Evolutionary conservation across 2,329 filamentous ascomycete species (phyloP).

Genomic region (Pseudogymnoascus sp.): DNA sequence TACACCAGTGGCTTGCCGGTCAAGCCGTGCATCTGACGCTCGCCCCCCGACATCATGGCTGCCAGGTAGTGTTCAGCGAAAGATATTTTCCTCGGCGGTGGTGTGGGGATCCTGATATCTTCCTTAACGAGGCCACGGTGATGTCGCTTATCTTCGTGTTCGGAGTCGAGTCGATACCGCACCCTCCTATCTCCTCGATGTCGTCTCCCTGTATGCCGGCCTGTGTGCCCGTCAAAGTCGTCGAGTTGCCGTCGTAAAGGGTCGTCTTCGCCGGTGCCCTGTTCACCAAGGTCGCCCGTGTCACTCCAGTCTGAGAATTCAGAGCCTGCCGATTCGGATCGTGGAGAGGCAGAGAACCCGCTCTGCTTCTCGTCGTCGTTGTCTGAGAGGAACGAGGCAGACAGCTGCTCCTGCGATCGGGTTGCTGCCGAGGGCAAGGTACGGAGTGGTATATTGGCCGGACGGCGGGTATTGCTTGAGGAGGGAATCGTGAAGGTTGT

Average conservation of each 20-base stretch:
- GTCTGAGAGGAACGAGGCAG: conserved; percentile 39
- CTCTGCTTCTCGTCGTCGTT: conserved; percentile 31
- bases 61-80: conserved; percentile 64
- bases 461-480: conserved; percentile 55
- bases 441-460: conserved; percentile 81
- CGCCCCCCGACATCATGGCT: conserved; percentile 76
- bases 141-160: conserved; percentile 35
- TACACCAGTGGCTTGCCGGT: conserved; percentile 94
- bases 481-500: conserved; percentile 78
- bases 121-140: conserved; percentile 49
- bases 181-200: conserved; percentile 52
- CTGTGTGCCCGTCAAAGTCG: conserved; percentile 53
- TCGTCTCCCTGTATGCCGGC: conserved; percentile 40
- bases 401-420: conserved; percentile 26
- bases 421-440: conserved; percentile 47
- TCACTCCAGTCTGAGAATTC: conserved; percentile 84
- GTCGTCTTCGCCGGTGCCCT: conserved; percentile 75
- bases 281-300: conserved; percentile 90
- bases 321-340: conserved; percentile 51
- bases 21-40: conserved; percentile 74
- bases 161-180: conserved; percentile 48
- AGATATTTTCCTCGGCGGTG: conserved; percentile 53
- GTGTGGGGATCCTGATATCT: conserved; percentile 72
- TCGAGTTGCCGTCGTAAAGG: conserved; percentile 64
- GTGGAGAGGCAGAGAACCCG: conserved; percentile 39